phyloP scores from a whole-genome alignment of 371 early-diverging fungal genomes.

The Mortierella sp. region DNA sequence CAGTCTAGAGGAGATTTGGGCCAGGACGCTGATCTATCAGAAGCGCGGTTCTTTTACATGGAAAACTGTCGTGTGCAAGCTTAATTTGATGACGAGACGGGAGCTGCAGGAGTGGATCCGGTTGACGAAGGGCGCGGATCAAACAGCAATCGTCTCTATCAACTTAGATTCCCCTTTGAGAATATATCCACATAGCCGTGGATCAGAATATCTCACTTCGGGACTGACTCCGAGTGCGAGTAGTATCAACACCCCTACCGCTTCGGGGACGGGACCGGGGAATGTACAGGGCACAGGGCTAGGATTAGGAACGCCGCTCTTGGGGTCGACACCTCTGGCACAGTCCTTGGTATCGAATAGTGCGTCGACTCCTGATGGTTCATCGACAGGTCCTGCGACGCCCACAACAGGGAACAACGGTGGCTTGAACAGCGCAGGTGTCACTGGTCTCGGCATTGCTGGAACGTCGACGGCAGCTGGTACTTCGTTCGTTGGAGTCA shows the following conservation, averaged over 20 bases:
- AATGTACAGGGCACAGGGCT: background rate
- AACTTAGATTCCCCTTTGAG: constrained; percentile 63
- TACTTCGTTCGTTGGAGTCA: background rate
- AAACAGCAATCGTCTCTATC: constrained; percentile 61
- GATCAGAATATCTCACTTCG: constrained; percentile 14
- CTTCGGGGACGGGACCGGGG: constrained; percentile 15
- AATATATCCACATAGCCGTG: constrained; percentile 48
- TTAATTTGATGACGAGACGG: constrained; percentile 28
- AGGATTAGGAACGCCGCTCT: constrained; percentile 5
- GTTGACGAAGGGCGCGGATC: constrained; percentile 46
- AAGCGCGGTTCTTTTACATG: constrained; percentile 45
- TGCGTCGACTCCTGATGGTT: constrained; percentile 34
- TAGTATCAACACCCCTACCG: constrained; percentile 42
- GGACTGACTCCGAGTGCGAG: constrained; percentile 28
- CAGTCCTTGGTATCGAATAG: constrained; percentile 20
- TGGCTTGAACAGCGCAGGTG: background rate
- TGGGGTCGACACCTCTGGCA: constrained; percentile 10
- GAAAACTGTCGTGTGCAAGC: constrained; percentile 50
- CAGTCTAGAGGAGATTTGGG: constrained; percentile 46
- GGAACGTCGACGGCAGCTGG: constrained; percentile 5
- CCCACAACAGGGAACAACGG: constrained; percentile 15
- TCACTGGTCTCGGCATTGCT: constrained; percentile 19
- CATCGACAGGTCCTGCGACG: constrained; percentile 12
- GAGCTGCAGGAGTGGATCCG: constrained; percentile 58
- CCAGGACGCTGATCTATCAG: constrained; percentile 35